phyloP scores from a whole-genome alignment of 805 yeast genomes.

The Ogataea wickerhamii region DNA sequence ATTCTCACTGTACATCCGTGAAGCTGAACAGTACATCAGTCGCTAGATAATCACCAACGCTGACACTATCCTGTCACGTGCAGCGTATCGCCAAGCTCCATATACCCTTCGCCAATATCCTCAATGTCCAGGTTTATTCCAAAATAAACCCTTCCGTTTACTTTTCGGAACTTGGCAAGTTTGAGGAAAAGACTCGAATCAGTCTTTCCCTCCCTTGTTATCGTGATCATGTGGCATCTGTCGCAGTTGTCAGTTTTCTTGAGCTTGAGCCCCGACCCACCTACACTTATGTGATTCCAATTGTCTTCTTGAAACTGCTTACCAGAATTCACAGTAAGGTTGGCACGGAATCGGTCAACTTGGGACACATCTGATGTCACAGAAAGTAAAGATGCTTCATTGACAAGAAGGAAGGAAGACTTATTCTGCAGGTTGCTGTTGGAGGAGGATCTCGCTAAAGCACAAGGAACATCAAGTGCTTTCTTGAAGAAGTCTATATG shows the following conservation, averaged over 20 bases:
- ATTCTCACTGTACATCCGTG: too few relatives aligned
- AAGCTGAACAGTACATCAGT: too few relatives aligned
- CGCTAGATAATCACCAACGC: too few relatives aligned
- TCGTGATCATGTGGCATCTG: constrained; percentile 45
- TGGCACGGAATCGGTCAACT: constrained; percentile 34
- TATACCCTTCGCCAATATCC: constrained; percentile 9
- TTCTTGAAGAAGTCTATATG: constrained; percentile 30
- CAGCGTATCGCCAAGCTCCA: constrained; percentile 17
- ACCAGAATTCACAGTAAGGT: constrained; percentile 30
- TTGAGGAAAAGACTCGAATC: constrained; percentile 33
- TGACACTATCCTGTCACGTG: too few relatives aligned
- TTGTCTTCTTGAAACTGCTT: constrained; percentile 37
- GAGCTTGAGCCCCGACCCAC: constrained; percentile 11
- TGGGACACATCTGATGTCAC: constrained; percentile 10
- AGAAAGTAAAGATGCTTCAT: constrained; percentile 29
- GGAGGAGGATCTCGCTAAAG: constrained; percentile 27
- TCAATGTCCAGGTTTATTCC: constrained; percentile 32
- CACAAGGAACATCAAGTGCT: constrained; percentile 33
- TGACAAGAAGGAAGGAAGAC: constrained; percentile 37
- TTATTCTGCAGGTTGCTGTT: constrained; percentile 30
- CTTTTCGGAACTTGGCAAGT: constrained; percentile 33
- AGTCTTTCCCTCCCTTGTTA: constrained; percentile 35
- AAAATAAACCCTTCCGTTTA: constrained; percentile 37
- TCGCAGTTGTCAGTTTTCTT: constrained; percentile 32
- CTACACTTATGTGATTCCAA: constrained; percentile 29